A percentile compares a stretch with the other conserved stretches of the same genome.
Evolutionary conservation across 176 grass and related monocot species (phyloP).

Genomic region (Tillandsia leiboldiana): DNA sequence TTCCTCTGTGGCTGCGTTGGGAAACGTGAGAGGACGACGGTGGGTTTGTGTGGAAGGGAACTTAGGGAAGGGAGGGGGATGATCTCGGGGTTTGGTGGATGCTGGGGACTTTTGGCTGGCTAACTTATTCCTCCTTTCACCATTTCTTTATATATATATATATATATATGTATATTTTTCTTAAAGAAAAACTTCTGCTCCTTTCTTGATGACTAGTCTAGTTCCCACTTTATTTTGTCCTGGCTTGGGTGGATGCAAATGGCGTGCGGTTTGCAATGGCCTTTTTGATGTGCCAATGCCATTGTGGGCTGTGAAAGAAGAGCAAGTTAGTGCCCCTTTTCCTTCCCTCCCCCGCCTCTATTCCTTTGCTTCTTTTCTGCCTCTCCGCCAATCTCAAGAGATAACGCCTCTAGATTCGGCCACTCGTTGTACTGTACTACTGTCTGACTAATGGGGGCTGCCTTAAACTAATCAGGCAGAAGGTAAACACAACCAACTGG

Average conservation of each 20-base stretch:
- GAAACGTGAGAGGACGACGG: not conserved
- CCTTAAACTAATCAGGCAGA: no score
- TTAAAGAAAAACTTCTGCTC: not conserved
- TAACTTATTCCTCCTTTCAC: not conserved
- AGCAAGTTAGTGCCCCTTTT: not conserved
- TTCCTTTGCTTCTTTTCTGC: not conserved
- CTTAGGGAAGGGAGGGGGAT: not conserved
- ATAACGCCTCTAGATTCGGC: not conserved
- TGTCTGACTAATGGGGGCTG: no score
- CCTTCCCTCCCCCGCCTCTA: not conserved
- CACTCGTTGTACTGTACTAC: not conserved
- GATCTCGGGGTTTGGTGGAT: not conserved
- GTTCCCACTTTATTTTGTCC: not conserved
- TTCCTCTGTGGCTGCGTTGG: not conserved
- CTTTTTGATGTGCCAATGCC: not conserved
- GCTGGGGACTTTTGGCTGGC: not conserved
- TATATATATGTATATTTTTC: not conserved
- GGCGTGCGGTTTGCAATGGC: not conserved
- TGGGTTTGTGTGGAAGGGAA: not conserved
- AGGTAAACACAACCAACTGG: no score
- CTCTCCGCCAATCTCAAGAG: not conserved
- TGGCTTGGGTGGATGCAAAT: not conserved
- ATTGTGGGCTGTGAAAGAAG: slow-evolving; percentile 2
- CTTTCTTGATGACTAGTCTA: not conserved
- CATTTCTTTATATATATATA: not conserved